Conservation (phyloP, 73 alveolate genomes). For the Paramecium bursaria region DNA sequence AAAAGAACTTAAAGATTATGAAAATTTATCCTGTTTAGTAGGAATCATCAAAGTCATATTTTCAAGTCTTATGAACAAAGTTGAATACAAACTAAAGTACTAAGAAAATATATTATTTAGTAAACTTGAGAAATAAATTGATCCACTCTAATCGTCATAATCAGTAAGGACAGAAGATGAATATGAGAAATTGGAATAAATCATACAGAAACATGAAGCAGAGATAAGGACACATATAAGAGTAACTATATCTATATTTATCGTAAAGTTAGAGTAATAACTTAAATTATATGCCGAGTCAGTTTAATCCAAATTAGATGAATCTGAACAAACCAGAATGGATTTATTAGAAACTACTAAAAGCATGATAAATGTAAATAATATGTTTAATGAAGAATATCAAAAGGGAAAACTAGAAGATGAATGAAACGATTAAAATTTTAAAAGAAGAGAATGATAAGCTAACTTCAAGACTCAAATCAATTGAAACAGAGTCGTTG, state of each 20-base stretch:
- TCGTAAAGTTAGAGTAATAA: slow-evolving; percentile 29
- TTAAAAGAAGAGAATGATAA: neutral
- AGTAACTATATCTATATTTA: slow-evolving; percentile 4
- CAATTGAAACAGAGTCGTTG: neutral
- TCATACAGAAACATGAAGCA: slow-evolving; percentile 25
- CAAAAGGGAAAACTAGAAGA: slow-evolving; percentile 20
- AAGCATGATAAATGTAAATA: slow-evolving; percentile 25
- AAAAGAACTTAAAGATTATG: slow-evolving; percentile 53
- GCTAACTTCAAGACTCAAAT: neutral
- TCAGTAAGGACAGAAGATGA: slow-evolving; percentile 60
- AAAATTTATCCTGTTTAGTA: slow-evolving; percentile 33
- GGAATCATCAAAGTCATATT: slow-evolving; percentile 39
- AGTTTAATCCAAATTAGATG: slow-evolving; percentile 39
- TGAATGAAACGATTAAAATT: neutral
- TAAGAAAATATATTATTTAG: too few species aligned
- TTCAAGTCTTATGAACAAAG: slow-evolving; percentile 32
- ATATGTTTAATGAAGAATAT: slow-evolving; percentile 17
- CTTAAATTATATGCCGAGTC: slow-evolving; percentile 54
- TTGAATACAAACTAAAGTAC: slow-evolving; percentile 46
- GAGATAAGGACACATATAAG: slow-evolving; percentile 52
- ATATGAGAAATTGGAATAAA: slow-evolving; percentile 41
- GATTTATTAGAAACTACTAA: slow-evolving; percentile 41
- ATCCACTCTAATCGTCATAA: too few species aligned
- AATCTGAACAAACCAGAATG: slow-evolving; percentile 34
- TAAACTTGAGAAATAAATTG: too few species aligned